These are phyloP conservation scores for Alternaria atra DNA, from an alignment of 2,329 filamentous ascomycete genomes.

Conservation along the genomic window DNA sequence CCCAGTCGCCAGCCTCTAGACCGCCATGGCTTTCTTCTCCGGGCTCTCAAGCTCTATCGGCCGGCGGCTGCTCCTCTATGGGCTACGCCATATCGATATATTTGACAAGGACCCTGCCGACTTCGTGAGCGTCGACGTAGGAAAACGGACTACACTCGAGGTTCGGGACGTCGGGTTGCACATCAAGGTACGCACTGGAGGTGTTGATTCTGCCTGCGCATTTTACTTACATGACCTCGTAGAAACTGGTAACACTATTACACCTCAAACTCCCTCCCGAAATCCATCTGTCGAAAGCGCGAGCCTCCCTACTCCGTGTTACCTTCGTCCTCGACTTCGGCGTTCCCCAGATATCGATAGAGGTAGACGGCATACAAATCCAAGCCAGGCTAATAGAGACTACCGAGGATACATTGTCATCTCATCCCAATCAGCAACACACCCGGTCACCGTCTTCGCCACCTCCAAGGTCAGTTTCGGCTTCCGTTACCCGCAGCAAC, in stretches of 20 bases:
- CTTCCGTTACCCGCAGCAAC: slow-evolving; percentile 18
- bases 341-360: slow-evolving; percentile 80
- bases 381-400: slow-evolving; percentile 53
- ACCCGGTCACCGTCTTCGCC: slow-evolving; percentile 18
- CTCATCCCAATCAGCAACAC: slow-evolving; percentile 10
- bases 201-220: not conserved
- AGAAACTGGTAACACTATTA: slow-evolving; percentile 82
- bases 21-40: slow-evolving; percentile 68
- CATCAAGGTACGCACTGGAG: slow-evolving; percentile 67
- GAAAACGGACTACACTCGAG: slow-evolving; percentile 83
- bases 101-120: slow-evolving; percentile 89
- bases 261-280: slow-evolving; percentile 71
- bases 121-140: slow-evolving; percentile 84
- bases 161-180: slow-evolving; percentile 86
- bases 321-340: slow-evolving; percentile 90
- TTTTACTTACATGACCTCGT: slow-evolving; percentile 26
- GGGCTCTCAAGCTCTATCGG: slow-evolving; percentile 80
- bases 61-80: slow-evolving; percentile 88
- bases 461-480: slow-evolving; percentile 15
- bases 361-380: slow-evolving; percentile 82
- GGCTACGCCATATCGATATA: slow-evolving; percentile 81
- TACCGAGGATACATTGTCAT: slow-evolving; percentile 10
- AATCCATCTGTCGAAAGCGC: slow-evolving; percentile 76
- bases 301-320: slow-evolving; percentile 77
- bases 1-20: slow-evolving; percentile 21